Conservation (phyloP, 768 basidiomycete genomes). For the Hygrophorus russula region DNA sequence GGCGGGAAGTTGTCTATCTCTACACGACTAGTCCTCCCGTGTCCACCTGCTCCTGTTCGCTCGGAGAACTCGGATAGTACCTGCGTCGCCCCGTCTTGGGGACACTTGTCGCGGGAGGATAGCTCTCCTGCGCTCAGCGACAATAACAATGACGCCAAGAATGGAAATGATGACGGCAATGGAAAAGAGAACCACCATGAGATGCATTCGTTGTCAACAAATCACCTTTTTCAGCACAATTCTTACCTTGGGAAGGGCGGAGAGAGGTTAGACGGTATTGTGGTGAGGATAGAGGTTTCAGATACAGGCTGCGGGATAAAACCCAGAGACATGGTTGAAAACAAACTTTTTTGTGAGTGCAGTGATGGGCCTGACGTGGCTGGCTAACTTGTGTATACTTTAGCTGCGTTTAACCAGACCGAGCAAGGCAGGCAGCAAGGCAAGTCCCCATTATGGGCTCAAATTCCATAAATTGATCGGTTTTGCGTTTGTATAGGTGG, state of each 20-base stretch:
- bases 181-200: conserved; percentile 9
- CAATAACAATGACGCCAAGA: background rate
- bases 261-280: conserved; percentile 44
- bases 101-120: no score
- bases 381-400: background rate
- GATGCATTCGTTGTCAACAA: conserved; percentile 20
- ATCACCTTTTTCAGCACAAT: conserved; percentile 41
- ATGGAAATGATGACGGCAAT: conserved; percentile 6
- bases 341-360: conserved; percentile 57
- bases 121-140: no score
- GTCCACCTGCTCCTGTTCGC: conserved; percentile 10
- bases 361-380: background rate
- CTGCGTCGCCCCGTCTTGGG: no score
- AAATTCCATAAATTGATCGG: background rate
- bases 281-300: conserved; percentile 73
- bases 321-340: conserved; percentile 50
- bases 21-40: conserved; percentile 45
- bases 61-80: conserved; percentile 7
- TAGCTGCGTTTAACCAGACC: conserved; percentile 70
- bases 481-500: conserved; percentile 26
- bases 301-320: conserved; percentile 56
- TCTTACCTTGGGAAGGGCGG: conserved; percentile 25
- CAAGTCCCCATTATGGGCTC: conserved; percentile 5
- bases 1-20: conserved; percentile 59
- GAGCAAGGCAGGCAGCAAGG: conserved; percentile 66